Conservation (phyloP, 192 early-diverging fungal species). For the Coemansia sp. region DNA sequence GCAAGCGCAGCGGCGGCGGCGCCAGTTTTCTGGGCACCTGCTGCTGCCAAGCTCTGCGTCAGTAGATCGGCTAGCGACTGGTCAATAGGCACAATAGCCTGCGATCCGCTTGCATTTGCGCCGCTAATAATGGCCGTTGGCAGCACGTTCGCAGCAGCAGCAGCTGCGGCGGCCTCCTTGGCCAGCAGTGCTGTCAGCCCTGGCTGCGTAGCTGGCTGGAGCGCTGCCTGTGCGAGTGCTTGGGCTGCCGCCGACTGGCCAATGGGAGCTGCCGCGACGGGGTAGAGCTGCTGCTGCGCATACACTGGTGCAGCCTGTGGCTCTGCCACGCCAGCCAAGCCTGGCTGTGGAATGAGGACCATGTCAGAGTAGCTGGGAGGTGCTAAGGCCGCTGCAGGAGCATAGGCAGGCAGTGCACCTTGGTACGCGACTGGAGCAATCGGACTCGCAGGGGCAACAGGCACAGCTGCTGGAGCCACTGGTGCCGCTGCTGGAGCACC, state of each 20-base stretch:
- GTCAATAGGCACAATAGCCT: constrained; percentile 2
- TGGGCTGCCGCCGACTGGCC: not conserved
- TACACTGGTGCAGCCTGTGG: constrained; percentile 13
- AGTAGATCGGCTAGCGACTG: constrained; percentile 7
- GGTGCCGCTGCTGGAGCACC: constrained; percentile 2
- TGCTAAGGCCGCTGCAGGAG: constrained; percentile 3
- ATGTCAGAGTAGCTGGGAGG: constrained; percentile 17
- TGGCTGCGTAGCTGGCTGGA: constrained; percentile 4
- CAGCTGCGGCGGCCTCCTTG: not conserved
- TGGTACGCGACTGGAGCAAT: constrained; percentile 2
- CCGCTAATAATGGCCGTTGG: not conserved
- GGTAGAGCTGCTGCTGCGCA: constrained; percentile 38
- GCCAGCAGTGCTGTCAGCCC: not conserved
- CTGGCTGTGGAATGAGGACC: constrained; percentile 15
- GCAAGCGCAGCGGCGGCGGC: not conserved
- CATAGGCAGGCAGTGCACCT: not conserved
- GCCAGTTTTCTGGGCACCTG: not conserved
- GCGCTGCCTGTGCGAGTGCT: too few species aligned
- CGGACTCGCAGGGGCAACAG: not conserved
- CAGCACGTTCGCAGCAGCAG: not conserved
- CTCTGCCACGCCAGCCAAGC: not conserved
- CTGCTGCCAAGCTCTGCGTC: not conserved
- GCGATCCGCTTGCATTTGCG: not conserved
- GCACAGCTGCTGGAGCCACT: not conserved
- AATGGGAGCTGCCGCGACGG: constrained; percentile 12